These are phyloP conservation scores for Przewalskia tangutica DNA, from an alignment of 257 asterid genomes.

Conservation along the genomic window DNA sequence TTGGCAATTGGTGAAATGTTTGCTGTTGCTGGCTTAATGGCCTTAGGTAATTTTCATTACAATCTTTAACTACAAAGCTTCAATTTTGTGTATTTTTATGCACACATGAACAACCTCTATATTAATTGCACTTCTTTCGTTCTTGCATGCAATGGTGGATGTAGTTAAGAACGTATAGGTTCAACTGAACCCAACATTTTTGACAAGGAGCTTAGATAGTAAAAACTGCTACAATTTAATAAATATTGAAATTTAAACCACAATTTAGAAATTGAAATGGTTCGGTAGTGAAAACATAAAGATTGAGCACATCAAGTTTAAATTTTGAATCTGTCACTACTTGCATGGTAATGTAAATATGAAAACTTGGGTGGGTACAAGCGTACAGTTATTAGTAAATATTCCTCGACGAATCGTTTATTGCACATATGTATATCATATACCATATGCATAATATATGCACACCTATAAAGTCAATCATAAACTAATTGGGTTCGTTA, in stretches of 20 bases:
- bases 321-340: not conserved
- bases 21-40: slow-evolving; percentile 70
- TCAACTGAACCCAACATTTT: not conserved
- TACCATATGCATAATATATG: not conserved
- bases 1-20: slow-evolving; percentile 79
- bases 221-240: too few species aligned
- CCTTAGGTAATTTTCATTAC: slow-evolving; percentile 45
- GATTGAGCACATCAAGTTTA: not conserved
- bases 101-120: not conserved
- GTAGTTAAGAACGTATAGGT: not conserved
- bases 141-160: not conserved
- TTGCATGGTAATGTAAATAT: not conserved
- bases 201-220: too few species aligned
- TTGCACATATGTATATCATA: not conserved
- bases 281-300: not conserved
- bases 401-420: not conserved
- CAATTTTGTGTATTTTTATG: not conserved
- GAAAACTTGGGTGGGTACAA: not conserved
- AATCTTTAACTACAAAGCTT: not conserved
- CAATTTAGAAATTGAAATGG: not conserved
- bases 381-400: not conserved
- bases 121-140: not conserved
- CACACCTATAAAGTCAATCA: not conserved
- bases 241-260: not conserved
- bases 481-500: not conserved